Base-by-base conservation (phyloP, 768 basidiomycete genomes). In the Suillus hirtellus region DNA sequence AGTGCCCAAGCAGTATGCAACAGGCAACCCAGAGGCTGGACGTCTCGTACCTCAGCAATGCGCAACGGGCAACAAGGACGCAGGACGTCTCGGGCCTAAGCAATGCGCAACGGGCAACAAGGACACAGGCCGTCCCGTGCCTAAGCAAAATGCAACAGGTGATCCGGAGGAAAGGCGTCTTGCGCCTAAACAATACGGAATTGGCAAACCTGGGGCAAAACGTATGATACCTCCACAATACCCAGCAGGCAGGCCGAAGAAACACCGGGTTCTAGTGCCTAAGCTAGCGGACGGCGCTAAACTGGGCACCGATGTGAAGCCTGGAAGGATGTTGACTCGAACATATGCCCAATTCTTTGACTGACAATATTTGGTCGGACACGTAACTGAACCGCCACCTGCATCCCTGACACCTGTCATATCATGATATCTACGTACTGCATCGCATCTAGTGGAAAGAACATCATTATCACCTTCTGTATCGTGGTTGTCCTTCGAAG, bases 301-400 rank as follows among this genome's bases (percentile, higher is more conserved):
- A 12, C 65, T 64, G 27, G 12, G 44, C 52, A 35, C 42, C 4
- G 19, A n/a, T 0, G 7, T 6, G 9, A 64, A 63, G 37, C 59
- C 61, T 34, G 40, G 50, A 24, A 69, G 67, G 35, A 55, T 60
- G 19, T 43, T 66, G 5, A 37, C 67, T 35, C 70, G 66, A 49
- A 53, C 60, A 8, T 69, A 49, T 8, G 63, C 70, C 34, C 69
- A 70, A 55, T 69, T 71, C 56, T 79, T 78, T 31, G 31, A 31
- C 31, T 54, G 77, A 77, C 53, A 76, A n/a, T 54, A 3, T 19
- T n/a, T 54, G n/a, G 8, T 10, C 14, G 15, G 14, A 37, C 21
- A 15, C 37, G 15, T 54, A 9, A 12, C 35, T 24, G 21, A 55
- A 21, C n/a, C 37, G 6, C 35, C 35, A 37, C 21, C 19, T 7